These are phyloP conservation scores for Marchantia paleacea DNA, from an alignment of 225 moss, liverwort and hornwort species.

Conservation along the genomic window DNA sequence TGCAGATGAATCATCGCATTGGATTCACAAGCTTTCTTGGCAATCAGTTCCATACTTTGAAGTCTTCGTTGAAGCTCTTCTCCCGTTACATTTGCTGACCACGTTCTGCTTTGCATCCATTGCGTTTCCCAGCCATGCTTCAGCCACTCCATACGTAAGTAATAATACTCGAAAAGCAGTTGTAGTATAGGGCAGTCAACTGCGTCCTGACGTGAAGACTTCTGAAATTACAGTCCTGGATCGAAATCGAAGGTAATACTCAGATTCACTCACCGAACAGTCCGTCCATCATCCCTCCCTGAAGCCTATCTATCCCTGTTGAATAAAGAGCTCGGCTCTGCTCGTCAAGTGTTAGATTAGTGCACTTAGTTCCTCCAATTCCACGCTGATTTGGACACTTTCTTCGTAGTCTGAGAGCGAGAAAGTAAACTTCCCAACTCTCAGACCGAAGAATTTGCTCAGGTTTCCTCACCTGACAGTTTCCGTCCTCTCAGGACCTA, in stretches of 20 bases:
- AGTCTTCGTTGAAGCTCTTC: background rate
- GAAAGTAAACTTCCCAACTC: too few species aligned
- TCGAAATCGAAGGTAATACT: background rate
- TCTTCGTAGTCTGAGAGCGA: too few species aligned
- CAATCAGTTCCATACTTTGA: constrained; percentile 3
- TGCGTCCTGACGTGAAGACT: too few species aligned
- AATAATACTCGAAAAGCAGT: background rate
- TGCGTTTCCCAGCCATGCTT: constrained; percentile 17
- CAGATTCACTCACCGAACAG: background rate
- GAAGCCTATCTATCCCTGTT: too few species aligned
- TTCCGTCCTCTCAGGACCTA: too few species aligned
- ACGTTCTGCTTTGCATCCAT: constrained; percentile 5
- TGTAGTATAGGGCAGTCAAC: too few species aligned
- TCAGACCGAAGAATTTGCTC: too few species aligned
- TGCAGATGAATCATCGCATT: background rate
- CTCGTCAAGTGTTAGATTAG: too few species aligned
- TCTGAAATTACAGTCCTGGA: background rate
- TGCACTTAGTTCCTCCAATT: too few species aligned
- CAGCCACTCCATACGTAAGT: constrained; percentile 4
- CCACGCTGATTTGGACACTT: too few species aligned
- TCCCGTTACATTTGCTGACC: background rate
- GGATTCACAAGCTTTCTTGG: background rate
- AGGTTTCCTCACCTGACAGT: too few species aligned
- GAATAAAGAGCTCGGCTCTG: too few species aligned
- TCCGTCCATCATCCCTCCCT: background rate